Evolutionary conservation across 345 rosid species (phyloP), one percentile per base, ranked within the genome.

Genomic region (Eucalyptus sideroxylon): DNA sequence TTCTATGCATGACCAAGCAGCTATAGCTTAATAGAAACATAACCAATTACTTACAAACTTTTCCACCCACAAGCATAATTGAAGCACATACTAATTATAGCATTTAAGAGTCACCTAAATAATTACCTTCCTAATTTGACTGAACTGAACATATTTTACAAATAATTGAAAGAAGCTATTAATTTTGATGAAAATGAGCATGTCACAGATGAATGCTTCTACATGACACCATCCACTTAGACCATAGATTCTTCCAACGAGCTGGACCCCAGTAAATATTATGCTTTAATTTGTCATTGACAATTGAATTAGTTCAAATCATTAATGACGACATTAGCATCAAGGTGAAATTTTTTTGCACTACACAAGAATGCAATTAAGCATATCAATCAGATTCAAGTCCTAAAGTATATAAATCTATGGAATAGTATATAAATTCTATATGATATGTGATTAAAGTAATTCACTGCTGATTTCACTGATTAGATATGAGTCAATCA

Each of bases 311-410:
- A 0, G 69, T 62, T 62, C 4, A 14, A 62, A 62, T 27, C 34
- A 62, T 62, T 12, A 7, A 62, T 62, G 69, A 62, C 2, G 8
- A 30, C 34, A 62, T 62, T 62, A 62, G 69, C 17, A 62, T 14
- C 0, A 0, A 0, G 17, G 34, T 0, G 9, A 8, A 62, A 62
- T 1, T 62, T 62, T 60, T 62, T 30, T 12, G 69, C 27, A 17
- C 3, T 6, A 3, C 69, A 62, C 9, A 0, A 13, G 34, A 62
- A 62, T 30, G 69, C 34, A 62, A 62, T 62, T 62, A 14, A 62
- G 34, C 34, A 27, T 17, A 62, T 62, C 69, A 62, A 62, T 27
- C 16, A 62, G 5, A 30, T 62, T 62, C 69, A 62, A 62, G 9
- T 0, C 69, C 69, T 14, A 62, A 62, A 62, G 69, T 30, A 30